Conservation (phyloP, 2,329 filamentous ascomycete genomes). For the Polytolypa hystricis region DNA sequence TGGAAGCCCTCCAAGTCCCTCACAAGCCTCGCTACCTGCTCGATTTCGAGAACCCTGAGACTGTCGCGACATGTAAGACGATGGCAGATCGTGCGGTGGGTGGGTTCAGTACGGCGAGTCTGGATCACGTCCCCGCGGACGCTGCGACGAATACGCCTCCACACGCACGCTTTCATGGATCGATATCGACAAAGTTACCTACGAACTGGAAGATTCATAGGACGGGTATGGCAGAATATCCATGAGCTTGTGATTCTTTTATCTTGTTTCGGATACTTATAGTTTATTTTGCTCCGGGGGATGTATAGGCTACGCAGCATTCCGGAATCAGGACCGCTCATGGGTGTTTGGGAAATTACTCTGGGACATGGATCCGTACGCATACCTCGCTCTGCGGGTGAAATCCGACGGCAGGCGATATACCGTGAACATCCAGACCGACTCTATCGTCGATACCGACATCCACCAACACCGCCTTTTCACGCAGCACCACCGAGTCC, state of each 20-base stretch:
- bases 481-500: slow-evolving; percentile 30
- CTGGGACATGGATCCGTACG: slow-evolving; percentile 85
- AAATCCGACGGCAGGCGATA: slow-evolving; percentile 88
- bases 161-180: slow-evolving; percentile 75
- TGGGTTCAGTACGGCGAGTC: slow-evolving; percentile 63
- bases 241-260: not conserved
- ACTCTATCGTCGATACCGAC: slow-evolving; percentile 87
- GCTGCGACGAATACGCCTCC: slow-evolving; percentile 36
- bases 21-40: slow-evolving; percentile 30
- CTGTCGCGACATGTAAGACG: slow-evolving; percentile 45
- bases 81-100: slow-evolving; percentile 84
- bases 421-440: slow-evolving; percentile 90
- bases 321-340: slow-evolving; percentile 67
- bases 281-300: too few species aligned
- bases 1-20: slow-evolving; percentile 26
- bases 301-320: slow-evolving; percentile 82
- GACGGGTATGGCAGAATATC: slow-evolving; percentile 26
- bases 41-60: slow-evolving; percentile 29
- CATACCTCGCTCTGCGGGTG: slow-evolving; percentile 75
- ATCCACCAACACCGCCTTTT: slow-evolving; percentile 86
- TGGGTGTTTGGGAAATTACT: slow-evolving; percentile 77
- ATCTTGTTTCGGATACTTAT: too few species aligned
- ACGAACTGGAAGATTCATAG: slow-evolving; percentile 41
- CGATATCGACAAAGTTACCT: slow-evolving; percentile 77
- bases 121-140: slow-evolving; percentile 54